Conservation (phyloP, 2,329 filamentous ascomycete genomes). For the Diaporthe capsici region DNA sequence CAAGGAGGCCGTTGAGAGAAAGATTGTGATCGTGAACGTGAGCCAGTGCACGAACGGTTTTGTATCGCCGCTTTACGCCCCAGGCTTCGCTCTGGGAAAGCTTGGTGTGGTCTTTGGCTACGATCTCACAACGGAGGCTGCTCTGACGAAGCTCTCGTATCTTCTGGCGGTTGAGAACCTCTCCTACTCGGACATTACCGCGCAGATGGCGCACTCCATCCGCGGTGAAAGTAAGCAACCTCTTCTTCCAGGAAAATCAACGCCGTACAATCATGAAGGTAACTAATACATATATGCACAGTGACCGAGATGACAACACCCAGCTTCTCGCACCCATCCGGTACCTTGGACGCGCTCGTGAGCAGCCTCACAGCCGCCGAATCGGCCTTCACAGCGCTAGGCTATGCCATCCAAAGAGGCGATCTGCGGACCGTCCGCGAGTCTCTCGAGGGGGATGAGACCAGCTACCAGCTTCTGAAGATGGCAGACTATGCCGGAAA, state of each 20-base stretch:
- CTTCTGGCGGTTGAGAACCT: conserved; percentile 78
- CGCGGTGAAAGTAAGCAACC: conserved; percentile 74
- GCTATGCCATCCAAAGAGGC: conserved; percentile 83
- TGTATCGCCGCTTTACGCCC: conserved; percentile 83
- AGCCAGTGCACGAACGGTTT: conserved; percentile 88
- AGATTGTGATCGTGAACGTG: conserved; percentile 90
- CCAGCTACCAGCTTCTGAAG: conserved; percentile 71
- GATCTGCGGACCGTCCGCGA: conserved; percentile 76
- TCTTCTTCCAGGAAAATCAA: too few species aligned
- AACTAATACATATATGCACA: conserved; percentile 4
- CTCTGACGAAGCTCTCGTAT: conserved; percentile 91
- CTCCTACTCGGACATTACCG: conserved; percentile 75
- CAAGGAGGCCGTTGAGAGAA: conserved; percentile 81
- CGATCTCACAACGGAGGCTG: conserved; percentile 91
- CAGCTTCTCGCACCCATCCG: conserved; percentile 81
- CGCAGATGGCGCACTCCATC: conserved; percentile 80
- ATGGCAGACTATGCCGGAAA: conserved; percentile 87
- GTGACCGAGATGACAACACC: conserved; percentile 82
- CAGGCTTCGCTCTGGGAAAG: conserved; percentile 81
- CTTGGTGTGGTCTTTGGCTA: conserved; percentile 91
- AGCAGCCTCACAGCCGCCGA: conserved; percentile 62
- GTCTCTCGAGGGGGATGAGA: conserved; percentile 76
- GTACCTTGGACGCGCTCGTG: conserved; percentile 59
- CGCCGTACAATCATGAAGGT: not conserved
- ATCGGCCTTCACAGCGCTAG: conserved; percentile 80